Conservation (phyloP, 1,139 yeast species). For the Diutina pseudorugosa region DNA sequence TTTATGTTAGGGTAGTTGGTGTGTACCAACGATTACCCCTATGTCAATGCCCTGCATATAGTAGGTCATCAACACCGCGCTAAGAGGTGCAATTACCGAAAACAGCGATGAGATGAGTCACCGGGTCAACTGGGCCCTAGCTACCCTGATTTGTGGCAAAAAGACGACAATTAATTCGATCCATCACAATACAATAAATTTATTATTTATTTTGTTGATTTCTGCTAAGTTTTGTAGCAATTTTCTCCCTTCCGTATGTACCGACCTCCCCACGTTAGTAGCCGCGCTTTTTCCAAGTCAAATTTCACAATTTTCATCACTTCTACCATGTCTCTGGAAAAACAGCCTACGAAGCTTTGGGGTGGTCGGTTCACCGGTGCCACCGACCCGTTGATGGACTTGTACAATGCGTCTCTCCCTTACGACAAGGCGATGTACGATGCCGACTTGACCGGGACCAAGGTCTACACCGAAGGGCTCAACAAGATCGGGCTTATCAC, state of each 20-base stretch:
- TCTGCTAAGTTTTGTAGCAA: too few species aligned
- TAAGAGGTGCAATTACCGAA: neutral
- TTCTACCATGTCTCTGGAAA: neutral
- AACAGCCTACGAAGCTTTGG: slow-evolving; percentile 39
- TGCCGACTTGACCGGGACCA: slow-evolving; percentile 89
- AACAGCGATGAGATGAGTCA: neutral
- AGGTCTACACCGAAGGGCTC: slow-evolving; percentile 83
- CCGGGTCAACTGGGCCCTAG: neutral
- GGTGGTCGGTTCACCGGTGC: slow-evolving; percentile 98
- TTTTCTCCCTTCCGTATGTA: neutral
- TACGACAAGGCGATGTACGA: slow-evolving; percentile 91
- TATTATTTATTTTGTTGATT: neutral
- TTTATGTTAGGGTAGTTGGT: too few species aligned
- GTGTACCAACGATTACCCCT: too few species aligned
- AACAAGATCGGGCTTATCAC: slow-evolving; percentile 66
- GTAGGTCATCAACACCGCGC: neutral
- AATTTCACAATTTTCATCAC: neutral
- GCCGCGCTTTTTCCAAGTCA: neutral
- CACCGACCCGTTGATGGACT: slow-evolving; percentile 93
- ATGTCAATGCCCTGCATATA: neutral
- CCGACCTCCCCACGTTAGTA: neutral
- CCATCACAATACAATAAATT: too few species aligned
- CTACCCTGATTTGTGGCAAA: too few species aligned
- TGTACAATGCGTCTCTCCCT: slow-evolving; percentile 92
- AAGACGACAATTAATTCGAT: too few species aligned